phyloP scores from a whole-genome alignment of 768 basidiomycete species.

The Naematelia aurantialba region DNA sequence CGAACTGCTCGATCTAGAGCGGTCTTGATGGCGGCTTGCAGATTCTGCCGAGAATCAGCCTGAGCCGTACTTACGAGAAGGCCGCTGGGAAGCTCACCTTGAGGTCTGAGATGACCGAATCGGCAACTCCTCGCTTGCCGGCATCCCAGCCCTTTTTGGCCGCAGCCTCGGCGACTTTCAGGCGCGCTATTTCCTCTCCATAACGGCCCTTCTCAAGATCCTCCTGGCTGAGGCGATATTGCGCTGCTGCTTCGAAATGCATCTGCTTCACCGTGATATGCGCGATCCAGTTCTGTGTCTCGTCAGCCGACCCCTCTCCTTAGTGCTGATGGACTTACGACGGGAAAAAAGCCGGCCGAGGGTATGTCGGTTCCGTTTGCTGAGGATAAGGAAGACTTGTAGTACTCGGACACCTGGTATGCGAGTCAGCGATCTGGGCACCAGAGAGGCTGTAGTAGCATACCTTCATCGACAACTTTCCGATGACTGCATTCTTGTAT shows the following conservation, averaged over 20 bases:
- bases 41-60: slow-evolving; percentile 57
- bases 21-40: slow-evolving; percentile 67
- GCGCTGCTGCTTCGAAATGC: slow-evolving; percentile 86
- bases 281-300: slow-evolving; percentile 65
- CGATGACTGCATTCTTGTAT: slow-evolving; percentile 77
- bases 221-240: slow-evolving; percentile 81
- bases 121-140: slow-evolving; percentile 62
- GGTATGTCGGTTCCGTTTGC: slow-evolving; percentile 41
- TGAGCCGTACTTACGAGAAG: not conserved
- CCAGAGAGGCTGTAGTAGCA: slow-evolving; percentile 1
- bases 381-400: slow-evolving; percentile 55
- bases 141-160: slow-evolving; percentile 68
- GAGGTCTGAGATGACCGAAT: slow-evolving; percentile 69
- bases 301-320: not conserved
- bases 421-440: not conserved
- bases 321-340: slow-evolving; percentile 26
- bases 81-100: slow-evolving; percentile 57
- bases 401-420: slow-evolving; percentile 59
- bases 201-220: slow-evolving; percentile 74
- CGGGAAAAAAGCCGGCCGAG: slow-evolving; percentile 43
- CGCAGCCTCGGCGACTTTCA: slow-evolving; percentile 63
- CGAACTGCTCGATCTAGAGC: slow-evolving; percentile 69
- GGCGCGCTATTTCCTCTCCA: slow-evolving; percentile 76
- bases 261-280: slow-evolving; percentile 76
- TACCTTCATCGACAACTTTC: slow-evolving; percentile 75